Base-by-base conservation (phyloP, 345 rosid species). In the Moricandia arvensis region DNA sequence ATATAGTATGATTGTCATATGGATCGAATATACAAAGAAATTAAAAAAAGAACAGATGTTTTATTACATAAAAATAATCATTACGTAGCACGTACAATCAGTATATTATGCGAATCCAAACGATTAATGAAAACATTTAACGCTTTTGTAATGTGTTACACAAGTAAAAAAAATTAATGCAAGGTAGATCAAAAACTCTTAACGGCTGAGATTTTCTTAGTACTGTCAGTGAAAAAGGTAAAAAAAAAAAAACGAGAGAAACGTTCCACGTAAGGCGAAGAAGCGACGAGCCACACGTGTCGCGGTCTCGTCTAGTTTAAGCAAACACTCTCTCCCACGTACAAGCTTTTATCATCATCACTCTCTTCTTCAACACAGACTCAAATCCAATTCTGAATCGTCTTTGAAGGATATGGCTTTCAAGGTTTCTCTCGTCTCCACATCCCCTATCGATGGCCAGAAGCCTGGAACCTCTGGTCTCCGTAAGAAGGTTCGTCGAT, bases 381-480 rank as follows among this genome's bases (percentile, higher is more conserved):
- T 17, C 37, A 33, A 15, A 18, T 59, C 31, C 69, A 68, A 35
- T 49, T 71, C 66, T 35, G 30, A 38, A 18, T 59, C 67, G 34
- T 49, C 3, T 17, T 41, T 17, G 6, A 31, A 57, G 69, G 31
- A 76, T 70, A 87, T 88, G 97, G 88, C 80, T 75, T 96, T 96
- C 87, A 79, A 79, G 60, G 89, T 90, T 5, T 82, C 91, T 10
- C 73, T 72, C 47, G 90, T 93, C 49, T 75, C 80, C 1, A 86
- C 97, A 68, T 58, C 82, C 33, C 95, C 99, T 9, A 64, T 88
- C 78, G 96, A 89, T 15, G 98, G 93, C 83, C 98, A 96, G 88
- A 96, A 96, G 77, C 97, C 98, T 0, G 99, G 98, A 15, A 96
- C 99, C n/a, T 96, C 99, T 68, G 98, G 99, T 59, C 99, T 96